phyloP scores from a whole-genome alignment of 2,329 filamentous ascomycete genomes.

The Pseudonectria buxi region DNA sequence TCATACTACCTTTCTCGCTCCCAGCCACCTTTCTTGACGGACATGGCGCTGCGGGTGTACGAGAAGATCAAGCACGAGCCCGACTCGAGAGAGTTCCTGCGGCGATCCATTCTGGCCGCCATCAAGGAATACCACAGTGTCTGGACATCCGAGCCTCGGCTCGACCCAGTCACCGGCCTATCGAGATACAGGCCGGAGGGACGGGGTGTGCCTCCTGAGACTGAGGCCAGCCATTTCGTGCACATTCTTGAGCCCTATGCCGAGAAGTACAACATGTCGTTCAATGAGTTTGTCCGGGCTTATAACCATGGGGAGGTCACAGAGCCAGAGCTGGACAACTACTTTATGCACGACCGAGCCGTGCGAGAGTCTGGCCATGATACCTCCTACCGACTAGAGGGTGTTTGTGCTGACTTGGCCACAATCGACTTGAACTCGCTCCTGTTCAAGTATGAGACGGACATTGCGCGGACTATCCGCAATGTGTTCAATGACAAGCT shows the following conservation, averaged over 20 bases:
- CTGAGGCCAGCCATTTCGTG: constrained; percentile 78
- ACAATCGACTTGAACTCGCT: constrained; percentile 93
- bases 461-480: constrained; percentile 83
- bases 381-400: constrained; percentile 88
- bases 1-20: constrained; percentile 93
- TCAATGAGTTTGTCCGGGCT: constrained; percentile 76
- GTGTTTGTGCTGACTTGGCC: constrained; percentile 77
- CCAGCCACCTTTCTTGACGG: constrained; percentile 92
- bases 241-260: constrained; percentile 78
- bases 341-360: constrained; percentile 92
- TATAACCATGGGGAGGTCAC: constrained; percentile 74
- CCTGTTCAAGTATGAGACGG: constrained; percentile 93
- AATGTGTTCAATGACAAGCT: constrained; percentile 78
- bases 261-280: constrained; percentile 74
- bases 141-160: constrained; percentile 73
- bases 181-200: constrained; percentile 82
- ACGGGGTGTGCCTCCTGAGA: constrained; percentile 82
- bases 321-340: constrained; percentile 87
- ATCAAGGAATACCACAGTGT: constrained; percentile 96
- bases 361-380: constrained; percentile 96
- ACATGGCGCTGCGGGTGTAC: constrained; percentile 92
- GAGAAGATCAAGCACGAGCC: constrained; percentile 86
- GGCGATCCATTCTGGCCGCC: constrained; percentile 72
- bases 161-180: constrained; percentile 70
- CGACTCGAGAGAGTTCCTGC: constrained; percentile 73